phyloP scores from a whole-genome alignment of 306 rosid species.

The Trifolium pratense region DNA sequence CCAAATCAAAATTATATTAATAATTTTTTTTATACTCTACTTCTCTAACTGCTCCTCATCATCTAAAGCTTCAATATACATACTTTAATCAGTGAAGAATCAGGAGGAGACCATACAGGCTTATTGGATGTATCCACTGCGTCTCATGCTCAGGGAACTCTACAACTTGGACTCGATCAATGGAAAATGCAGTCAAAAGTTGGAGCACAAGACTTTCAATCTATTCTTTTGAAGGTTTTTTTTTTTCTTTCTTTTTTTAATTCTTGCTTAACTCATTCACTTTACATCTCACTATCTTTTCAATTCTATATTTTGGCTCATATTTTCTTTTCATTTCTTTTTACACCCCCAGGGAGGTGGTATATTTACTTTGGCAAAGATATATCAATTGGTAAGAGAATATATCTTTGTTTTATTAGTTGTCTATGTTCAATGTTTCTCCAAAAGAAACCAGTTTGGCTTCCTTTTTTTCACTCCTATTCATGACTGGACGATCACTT shows the following conservation, averaged over 20 bases:
- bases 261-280: not conserved
- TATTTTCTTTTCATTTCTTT: slow-evolving; percentile 37
- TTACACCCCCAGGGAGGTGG: slow-evolving; percentile 74
- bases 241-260: slow-evolving; percentile 40
- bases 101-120: slow-evolving; percentile 44
- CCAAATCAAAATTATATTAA: not conserved
- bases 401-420: slow-evolving; percentile 30
- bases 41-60: slow-evolving; percentile 31
- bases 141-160: slow-evolving; percentile 55
- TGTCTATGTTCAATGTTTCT: slow-evolving; percentile 14
- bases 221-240: slow-evolving; percentile 75
- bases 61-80: slow-evolving; percentile 35
- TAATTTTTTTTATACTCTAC: not conserved
- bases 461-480: not conserved
- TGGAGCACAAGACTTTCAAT: slow-evolving; percentile 64
- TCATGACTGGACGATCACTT: slow-evolving; percentile 44
- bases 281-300: slow-evolving; percentile 11
- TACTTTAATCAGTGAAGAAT: slow-evolving; percentile 69
- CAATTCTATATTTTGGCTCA: slow-evolving; percentile 33
- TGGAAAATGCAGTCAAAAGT: slow-evolving; percentile 75
- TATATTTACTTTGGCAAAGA: slow-evolving; percentile 69
- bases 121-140: slow-evolving; percentile 42
- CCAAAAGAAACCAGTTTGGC: slow-evolving; percentile 19
- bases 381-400: slow-evolving; percentile 75
- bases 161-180: slow-evolving; percentile 75